Conservation (phyloP, 2,329 filamentous ascomycete species). For the Ilyonectria destructans region DNA sequence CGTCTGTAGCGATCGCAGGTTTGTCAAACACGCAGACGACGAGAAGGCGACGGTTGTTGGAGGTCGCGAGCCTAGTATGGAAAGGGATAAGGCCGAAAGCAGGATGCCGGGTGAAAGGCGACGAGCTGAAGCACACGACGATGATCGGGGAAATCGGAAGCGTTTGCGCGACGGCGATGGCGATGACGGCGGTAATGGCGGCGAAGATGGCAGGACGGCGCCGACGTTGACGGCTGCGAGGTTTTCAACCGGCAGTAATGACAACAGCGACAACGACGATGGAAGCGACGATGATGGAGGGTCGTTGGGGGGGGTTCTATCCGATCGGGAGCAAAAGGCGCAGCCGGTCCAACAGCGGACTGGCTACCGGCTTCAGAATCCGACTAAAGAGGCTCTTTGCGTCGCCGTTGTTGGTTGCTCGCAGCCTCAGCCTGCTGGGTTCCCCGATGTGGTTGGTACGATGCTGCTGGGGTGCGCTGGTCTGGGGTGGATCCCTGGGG, state of each 20-base stretch:
- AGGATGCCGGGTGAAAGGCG: conserved; percentile 2
- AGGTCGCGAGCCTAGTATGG: neutral
- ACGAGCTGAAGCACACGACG: neutral
- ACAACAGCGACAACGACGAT: neutral
- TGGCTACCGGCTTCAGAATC: conserved; percentile 16
- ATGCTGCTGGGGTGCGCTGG: conserved; percentile 5
- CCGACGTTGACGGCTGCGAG: neutral
- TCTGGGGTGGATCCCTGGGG: neutral
- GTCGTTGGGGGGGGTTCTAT: conserved; percentile 5
- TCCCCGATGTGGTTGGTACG: conserved; percentile 13
- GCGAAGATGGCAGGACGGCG: conserved; percentile 4
- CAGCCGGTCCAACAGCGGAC: conserved; percentile 5
- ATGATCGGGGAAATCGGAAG: neutral
- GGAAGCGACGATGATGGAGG: conserved; percentile 5
- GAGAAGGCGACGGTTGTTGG: neutral
- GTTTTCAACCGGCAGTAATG: neutral
- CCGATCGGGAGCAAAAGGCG: conserved; percentile 18
- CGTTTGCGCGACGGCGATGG: conserved; percentile 4
- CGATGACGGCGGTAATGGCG: conserved; percentile 1
- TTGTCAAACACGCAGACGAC: neutral
- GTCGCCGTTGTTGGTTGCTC: conserved; percentile 23
- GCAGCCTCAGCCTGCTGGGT: conserved; percentile 15
- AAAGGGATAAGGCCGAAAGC: neutral
- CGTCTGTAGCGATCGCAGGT: conserved; percentile 26
- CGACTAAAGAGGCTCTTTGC: conserved; percentile 16